Conservation (phyloP, 768 basidiomycete species). For the Cyathus striatus region DNA sequence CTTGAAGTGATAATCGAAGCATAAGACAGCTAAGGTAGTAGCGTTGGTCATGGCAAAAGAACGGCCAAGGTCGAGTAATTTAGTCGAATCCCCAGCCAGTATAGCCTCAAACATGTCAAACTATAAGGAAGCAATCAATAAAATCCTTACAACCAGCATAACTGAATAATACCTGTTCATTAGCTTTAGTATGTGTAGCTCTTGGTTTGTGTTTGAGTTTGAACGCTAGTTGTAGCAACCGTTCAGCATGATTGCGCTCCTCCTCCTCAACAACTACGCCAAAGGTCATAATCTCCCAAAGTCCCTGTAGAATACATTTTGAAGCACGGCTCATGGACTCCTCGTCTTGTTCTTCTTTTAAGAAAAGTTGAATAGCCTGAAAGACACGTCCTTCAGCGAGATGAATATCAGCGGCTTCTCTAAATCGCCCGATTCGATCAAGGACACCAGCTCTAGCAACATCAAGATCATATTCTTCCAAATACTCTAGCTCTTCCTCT, state of each 20-base stretch:
- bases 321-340: conserved; percentile 27
- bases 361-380: conserved; percentile 42
- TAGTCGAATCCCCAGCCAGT: conserved; percentile 8
- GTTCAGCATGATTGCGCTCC: too few relatives aligned
- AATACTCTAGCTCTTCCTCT: conserved; percentile 52
- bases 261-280: conserved; percentile 16
- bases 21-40: conserved; percentile 30
- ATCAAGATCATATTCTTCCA: conserved; percentile 50
- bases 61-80: conserved; percentile 25
- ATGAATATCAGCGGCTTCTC: conserved; percentile 50
- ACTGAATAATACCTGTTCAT: too few relatives aligned
- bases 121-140: conserved; percentile 2
- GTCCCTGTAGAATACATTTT: conserved; percentile 31
- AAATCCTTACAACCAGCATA: too few relatives aligned
- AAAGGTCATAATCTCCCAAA: conserved; percentile 45
- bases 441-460: conserved; percentile 40
- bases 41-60: conserved; percentile 20
- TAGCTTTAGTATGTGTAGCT: too few relatives aligned
- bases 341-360: conserved; percentile 23
- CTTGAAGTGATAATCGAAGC: conserved; percentile 36
- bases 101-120: conserved; percentile 15
- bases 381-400: conserved; percentile 38
- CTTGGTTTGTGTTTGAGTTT: too few relatives aligned
- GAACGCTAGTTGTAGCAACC: too few relatives aligned
- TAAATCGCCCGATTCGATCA: conserved; percentile 30